Base-by-base conservation (phyloP, 1,284 basidiomycete genomes). In the Puccinia coronata region DNA sequence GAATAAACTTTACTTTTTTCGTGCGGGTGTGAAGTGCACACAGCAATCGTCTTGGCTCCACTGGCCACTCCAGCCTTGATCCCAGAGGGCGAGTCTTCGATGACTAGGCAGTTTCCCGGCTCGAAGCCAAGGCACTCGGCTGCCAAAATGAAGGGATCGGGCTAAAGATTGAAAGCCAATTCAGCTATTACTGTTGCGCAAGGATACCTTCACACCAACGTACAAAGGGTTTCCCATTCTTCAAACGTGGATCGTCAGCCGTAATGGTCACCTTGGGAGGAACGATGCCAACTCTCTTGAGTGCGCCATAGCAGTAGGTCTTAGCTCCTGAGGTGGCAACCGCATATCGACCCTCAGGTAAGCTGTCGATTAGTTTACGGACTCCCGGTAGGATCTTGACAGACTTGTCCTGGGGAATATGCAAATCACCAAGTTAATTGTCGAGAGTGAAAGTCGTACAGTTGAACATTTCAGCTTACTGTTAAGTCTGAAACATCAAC, bases 331-430 rank as follows among this genome's bases (percentile, higher is more conserved):
- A 92, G 0, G 92, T 93, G 1, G 92, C 92, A 34, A 93, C 91
- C 14, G 92, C 92, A 83, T 91, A 93, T 65, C 88, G 88, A 25
- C 90, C 91, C 78, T 88, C 86, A 12, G 92, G 92, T 76, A 93
- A 88, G 14, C 91, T 90, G 78, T 89, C 88, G 82, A 93, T 91
- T 87, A 93, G 88, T 82, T 86, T 87, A 84, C 89, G 88, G 9
- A 93, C 92, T 61, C 92, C 92, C 47, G 92, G 92, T 1, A 93
- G 88, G 84, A 92, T 92, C 80, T 89, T 89, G 49, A 93, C 92
- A 9, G 82, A 83, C 49, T 83, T 83, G 82, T 86, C 82, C 69
- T 76, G 75, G 75, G 31, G 25, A 49, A 72, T 39, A 53, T 47
- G 12, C 5, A 49, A 47, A 41, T 71, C 41, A 31, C 11, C 70